These are phyloP conservation scores for Lyophyllum decastes DNA, from an alignment of 768 basidiomycete species.

Conservation along the genomic window DNA sequence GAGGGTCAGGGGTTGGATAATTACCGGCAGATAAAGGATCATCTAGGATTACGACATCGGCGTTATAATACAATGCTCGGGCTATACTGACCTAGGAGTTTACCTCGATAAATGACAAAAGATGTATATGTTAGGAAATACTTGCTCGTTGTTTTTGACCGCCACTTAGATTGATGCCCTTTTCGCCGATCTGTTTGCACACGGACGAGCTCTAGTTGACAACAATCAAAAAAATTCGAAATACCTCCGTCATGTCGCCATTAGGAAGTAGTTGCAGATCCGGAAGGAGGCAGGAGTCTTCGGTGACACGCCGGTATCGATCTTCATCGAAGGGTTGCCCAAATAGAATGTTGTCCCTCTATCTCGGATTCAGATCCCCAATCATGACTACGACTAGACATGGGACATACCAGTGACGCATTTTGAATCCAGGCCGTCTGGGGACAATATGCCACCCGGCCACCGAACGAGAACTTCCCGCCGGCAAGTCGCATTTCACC, in stretches of 20 bases:
- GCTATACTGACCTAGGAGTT: slow-evolving; percentile 63
- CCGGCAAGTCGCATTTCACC: slow-evolving; percentile 65
- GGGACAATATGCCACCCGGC: slow-evolving; percentile 66
- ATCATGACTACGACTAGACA: neutral
- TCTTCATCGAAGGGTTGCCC: slow-evolving; percentile 65
- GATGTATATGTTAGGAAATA: neutral
- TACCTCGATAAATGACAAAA: neutral
- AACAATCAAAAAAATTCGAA: slow-evolving; percentile 5
- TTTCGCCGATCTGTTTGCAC: slow-evolving; percentile 60
- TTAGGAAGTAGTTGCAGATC: slow-evolving; percentile 68
- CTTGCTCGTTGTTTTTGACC: slow-evolving; percentile 64
- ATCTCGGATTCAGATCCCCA: neutral
- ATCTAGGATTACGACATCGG: slow-evolving; percentile 63
- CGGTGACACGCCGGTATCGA: slow-evolving; percentile 64
- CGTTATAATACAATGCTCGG: slow-evolving; percentile 64
- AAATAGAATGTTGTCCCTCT: slow-evolving; percentile 71
- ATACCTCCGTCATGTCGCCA: slow-evolving; percentile 72
- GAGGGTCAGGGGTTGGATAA: slow-evolving; percentile 5
- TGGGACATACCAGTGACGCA: slow-evolving; percentile 49
- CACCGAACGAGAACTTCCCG: slow-evolving; percentile 61
- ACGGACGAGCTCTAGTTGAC: neutral
- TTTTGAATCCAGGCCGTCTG: slow-evolving; percentile 83
- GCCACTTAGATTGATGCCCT: slow-evolving; percentile 67
- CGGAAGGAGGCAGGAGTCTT: slow-evolving; percentile 57
- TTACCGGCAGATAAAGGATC: slow-evolving; percentile 66